Evolutionary conservation across 495 filamentous ascomycete species (phyloP), one percentile per base, ranked within the genome.

Genomic region (Cryomyces antarcticus): DNA sequence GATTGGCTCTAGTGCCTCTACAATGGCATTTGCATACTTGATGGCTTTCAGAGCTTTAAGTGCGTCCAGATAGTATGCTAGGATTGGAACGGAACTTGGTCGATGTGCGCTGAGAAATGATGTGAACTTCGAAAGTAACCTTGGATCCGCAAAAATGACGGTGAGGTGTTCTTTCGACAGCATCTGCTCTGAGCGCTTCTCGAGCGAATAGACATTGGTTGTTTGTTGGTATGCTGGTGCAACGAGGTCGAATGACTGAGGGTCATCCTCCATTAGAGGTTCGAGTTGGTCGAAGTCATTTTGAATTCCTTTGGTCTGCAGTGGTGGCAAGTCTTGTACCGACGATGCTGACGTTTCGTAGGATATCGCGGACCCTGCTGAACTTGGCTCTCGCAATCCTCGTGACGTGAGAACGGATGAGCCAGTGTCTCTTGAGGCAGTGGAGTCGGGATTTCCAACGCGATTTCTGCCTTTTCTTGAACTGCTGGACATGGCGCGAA

Each of bases 61-160:
- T 0, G 76, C 64, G 40, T 62, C 65, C 6, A 88, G 68, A 49
- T 86, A 88, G 51, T 69, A 71, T 12, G 64, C 64, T 0, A 93
- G 65, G 0, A 76, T 56, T 0, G 76, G 59, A 0, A 88, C 68
- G 27, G 78, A 84, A 43, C 80, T 72, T 27, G 74, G 71, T 28
- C 85, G 77, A 30, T 82, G 66, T 1, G 69, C 74, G 50, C 80
- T 77, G 11, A 93, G 58, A 43, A 76, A 86, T 1, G 73, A 68
- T n/a, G 64, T 71, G 41, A 72, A 71, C 5, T 68, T 57, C 39
- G 71, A 60, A 39, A 88, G 72, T 46, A 84, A 72, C 7, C 67
- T 59, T 31, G 75, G 75, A 47, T 81, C 78, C 38, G 76, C 72
- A 31, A 78, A 64, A 1, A 70, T 65, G 0, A 64, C 57, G 38